A percentile compares a stretch with the other conserved stretches of the same genome.
These are phyloP conservation scores for Cochliopodium minus DNA, from an alignment of 208 protist species.

Conservation along the genomic window DNA sequence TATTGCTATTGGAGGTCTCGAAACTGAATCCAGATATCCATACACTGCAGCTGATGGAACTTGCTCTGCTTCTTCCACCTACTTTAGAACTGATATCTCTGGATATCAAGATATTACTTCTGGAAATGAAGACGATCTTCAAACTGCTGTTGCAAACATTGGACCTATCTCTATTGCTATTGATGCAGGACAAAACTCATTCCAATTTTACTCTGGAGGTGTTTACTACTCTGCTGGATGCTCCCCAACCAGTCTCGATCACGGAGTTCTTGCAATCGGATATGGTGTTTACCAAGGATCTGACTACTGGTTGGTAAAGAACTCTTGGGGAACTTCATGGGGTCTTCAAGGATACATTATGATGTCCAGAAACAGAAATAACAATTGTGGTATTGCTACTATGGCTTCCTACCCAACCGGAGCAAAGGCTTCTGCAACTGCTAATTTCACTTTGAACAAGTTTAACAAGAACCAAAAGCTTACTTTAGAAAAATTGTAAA, in stretches of 20 bases:
- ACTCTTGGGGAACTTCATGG: slow-evolving; percentile 53
- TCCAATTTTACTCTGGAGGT: slow-evolving; percentile 32
- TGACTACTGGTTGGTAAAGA: slow-evolving; percentile 70
- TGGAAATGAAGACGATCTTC: slow-evolving; percentile 21
- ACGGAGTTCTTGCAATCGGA: slow-evolving; percentile 17
- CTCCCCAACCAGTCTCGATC: slow-evolving; percentile 4
- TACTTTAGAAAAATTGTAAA: too few species aligned
- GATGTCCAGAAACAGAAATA: slow-evolving; percentile 40
- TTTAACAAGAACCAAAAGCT: too few species aligned
- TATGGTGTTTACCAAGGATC: slow-evolving; percentile 7
- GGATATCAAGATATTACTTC: too few species aligned
- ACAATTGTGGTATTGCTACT: too few species aligned
- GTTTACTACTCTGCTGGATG: slow-evolving; percentile 1
- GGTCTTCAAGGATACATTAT: slow-evolving; percentile 55
- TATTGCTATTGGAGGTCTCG: slow-evolving; percentile 27
- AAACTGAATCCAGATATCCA: slow-evolving; percentile 32
- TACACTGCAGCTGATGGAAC: slow-evolving; percentile 29
- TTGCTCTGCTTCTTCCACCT: too few species aligned
- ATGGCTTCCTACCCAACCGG: too few species aligned
- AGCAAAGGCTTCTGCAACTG: too few species aligned
- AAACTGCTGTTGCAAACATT: slow-evolving; percentile 10
- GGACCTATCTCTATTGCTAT: slow-evolving; percentile 42
- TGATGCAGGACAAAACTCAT: slow-evolving; percentile 25
- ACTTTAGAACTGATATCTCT: too few species aligned
- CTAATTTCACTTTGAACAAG: too few species aligned